Evolutionary conservation across 2,329 filamentous ascomycete species (phyloP).

Genomic region (Colletotrichum sp.): DNA sequence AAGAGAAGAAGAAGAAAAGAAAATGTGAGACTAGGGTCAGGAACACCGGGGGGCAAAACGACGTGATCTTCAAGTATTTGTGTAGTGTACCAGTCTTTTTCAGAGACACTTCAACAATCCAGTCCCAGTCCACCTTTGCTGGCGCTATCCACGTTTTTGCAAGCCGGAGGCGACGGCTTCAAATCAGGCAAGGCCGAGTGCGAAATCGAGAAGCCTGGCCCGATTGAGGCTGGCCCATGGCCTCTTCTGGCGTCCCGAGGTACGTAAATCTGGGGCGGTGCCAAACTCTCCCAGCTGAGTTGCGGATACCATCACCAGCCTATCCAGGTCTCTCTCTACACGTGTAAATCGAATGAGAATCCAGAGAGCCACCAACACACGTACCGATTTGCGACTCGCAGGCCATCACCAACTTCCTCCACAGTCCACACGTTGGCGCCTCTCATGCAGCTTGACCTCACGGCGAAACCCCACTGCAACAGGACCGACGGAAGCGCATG

Average conservation of each 20-base stretch:
- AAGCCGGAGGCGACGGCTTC: background rate
- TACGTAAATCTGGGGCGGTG: constrained; percentile 4
- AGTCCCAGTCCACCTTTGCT: background rate
- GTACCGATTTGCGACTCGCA: background rate
- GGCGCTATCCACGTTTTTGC: background rate
- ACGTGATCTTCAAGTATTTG: background rate
- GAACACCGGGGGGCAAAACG: background rate
- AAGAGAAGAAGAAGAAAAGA: background rate
- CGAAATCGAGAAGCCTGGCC: background rate
- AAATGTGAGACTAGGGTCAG: background rate
- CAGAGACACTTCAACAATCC: background rate
- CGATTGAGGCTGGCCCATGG: background rate
- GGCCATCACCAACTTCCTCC: background rate
- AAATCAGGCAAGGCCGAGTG: background rate
- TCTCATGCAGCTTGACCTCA: background rate
- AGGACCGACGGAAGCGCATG: background rate
- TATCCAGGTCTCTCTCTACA: background rate
- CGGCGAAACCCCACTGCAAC: background rate
- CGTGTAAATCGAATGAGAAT: background rate
- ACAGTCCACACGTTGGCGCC: background rate
- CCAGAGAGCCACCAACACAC: background rate
- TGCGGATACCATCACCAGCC: background rate
- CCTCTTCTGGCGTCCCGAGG: background rate
- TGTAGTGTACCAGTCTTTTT: background rate
- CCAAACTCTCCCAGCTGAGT: constrained; percentile 1